Percentiles rank a stretch among this genome's conserved stretches.
These are phyloP conservation scores for Fusarium lateritium DNA, from an alignment of 2,329 filamentous ascomycete species.

Conservation along the genomic window DNA sequence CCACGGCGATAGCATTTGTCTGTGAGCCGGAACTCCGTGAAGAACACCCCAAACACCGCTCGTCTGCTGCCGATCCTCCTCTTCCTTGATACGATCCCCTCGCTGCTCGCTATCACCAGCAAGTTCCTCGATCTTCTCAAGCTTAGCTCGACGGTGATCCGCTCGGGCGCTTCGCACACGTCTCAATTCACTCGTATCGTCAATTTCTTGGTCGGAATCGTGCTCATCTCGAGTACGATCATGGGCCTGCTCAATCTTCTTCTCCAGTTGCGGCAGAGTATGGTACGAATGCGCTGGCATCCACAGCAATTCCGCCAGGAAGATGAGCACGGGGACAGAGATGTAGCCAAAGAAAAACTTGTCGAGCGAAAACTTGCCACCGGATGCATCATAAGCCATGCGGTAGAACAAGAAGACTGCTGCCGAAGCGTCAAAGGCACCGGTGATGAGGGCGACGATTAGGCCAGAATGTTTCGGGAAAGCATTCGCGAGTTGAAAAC, in stretches of 20 bases:
- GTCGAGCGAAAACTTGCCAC: constrained; percentile 53
- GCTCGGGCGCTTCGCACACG: constrained; percentile 61
- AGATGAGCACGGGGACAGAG: constrained; percentile 54
- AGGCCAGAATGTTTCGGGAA: constrained; percentile 82
- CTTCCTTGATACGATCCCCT: constrained; percentile 67
- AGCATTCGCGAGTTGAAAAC: constrained; percentile 85
- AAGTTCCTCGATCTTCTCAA: constrained; percentile 74
- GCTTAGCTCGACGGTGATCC: constrained; percentile 67
- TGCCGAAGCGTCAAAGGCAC: constrained; percentile 86
- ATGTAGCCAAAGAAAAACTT: constrained; percentile 60
- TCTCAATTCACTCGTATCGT: constrained; percentile 61
- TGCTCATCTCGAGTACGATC: constrained; percentile 61
- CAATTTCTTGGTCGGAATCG: constrained; percentile 68
- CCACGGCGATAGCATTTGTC: constrained; percentile 79
- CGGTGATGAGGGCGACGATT: constrained; percentile 82
- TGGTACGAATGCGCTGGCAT: constrained; percentile 60
- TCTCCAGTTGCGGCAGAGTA: constrained; percentile 56
- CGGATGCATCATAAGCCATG: constrained; percentile 74
- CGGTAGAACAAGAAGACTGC: constrained; percentile 83
- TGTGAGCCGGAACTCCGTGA: constrained; percentile 73
- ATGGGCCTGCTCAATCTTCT: constrained; percentile 57
- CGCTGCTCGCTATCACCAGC: constrained; percentile 70
- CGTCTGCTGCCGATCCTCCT: constrained; percentile 70
- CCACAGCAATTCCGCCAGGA: constrained; percentile 56
- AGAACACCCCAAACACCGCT: constrained; percentile 81